phyloP scores from a whole-genome alignment of 352 stramenopile genomes.

The Pythium dissimile region DNA sequence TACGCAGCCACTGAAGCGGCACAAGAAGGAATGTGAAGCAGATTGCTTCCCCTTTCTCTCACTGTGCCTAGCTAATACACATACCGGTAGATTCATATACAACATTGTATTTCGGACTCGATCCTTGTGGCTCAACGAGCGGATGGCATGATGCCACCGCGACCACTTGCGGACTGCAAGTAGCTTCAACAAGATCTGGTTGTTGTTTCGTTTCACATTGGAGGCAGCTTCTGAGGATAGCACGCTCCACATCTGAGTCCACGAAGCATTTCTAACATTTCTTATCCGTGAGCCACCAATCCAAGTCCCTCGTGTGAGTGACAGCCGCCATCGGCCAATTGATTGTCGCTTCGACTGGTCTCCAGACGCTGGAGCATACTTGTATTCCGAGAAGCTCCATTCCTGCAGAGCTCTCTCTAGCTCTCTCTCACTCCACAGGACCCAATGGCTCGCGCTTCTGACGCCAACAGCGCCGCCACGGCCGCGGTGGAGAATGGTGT shows the following conservation, averaged over 20 bases:
- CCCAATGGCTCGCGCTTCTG: conserved; percentile 3
- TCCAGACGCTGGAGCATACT: conserved; percentile 4
- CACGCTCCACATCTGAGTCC: background rate
- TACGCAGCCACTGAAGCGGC: too few species aligned
- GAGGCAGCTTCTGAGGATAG: conserved; percentile 11
- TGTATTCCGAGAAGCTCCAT: background rate
- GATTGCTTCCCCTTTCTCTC: too few species aligned
- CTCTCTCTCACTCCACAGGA: background rate
- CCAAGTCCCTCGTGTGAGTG: conserved; percentile 4
- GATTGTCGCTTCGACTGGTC: background rate
- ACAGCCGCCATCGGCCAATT: background rate
- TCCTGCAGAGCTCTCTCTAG: background rate
- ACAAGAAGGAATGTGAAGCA: too few species aligned
- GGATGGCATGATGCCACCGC: background rate
- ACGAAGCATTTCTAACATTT: too few species aligned
- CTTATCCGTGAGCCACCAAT: conserved; percentile 1
- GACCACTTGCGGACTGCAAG: too few species aligned
- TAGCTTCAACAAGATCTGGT: background rate
- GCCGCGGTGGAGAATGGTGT: conserved; percentile 20
- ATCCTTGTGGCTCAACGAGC: too few species aligned
- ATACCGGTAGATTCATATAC: too few species aligned
- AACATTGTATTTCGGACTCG: too few species aligned
- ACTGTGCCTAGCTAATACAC: too few species aligned
- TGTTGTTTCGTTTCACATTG: too few species aligned
- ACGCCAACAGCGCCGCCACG: conserved; percentile 9